These are phyloP conservation scores for Spatholobus suberectus DNA, from an alignment of 306 rosid species.

Conservation along the genomic window DNA sequence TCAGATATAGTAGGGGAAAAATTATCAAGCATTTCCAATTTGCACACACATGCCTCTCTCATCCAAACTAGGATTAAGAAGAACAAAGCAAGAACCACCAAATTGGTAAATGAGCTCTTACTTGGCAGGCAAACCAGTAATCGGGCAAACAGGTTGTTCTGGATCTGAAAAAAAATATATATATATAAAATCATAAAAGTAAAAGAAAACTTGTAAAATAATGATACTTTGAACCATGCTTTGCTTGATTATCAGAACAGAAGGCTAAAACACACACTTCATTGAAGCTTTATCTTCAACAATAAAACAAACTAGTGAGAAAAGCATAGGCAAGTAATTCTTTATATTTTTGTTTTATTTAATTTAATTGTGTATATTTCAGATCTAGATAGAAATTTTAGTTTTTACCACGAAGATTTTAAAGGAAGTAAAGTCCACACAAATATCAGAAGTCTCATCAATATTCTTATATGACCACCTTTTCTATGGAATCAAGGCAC, in stretches of 20 bases:
- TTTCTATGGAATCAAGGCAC: slow-evolving; percentile 3
- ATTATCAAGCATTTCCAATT: slow-evolving; percentile 27
- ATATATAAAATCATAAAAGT: slow-evolving; percentile 9
- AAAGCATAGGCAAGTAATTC: slow-evolving; percentile 1
- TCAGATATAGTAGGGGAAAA: background rate
- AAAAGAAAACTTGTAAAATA: slow-evolving; percentile 11
- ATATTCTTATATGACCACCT: background rate
- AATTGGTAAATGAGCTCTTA: slow-evolving; percentile 56
- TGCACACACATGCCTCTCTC: slow-evolving; percentile 22
- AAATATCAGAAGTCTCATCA: background rate
- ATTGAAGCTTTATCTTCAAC: background rate
- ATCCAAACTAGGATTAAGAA: slow-evolving; percentile 17
- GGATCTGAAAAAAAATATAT: slow-evolving; percentile 70
- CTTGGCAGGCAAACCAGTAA: slow-evolving; percentile 97
- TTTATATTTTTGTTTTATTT: background rate
- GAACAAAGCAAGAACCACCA: slow-evolving; percentile 28
- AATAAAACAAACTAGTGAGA: background rate
- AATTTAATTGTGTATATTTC: slow-evolving; percentile 10
- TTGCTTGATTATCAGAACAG: slow-evolving; percentile 29
- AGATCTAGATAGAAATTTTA: background rate
- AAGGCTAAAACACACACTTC: slow-evolving; percentile 4
- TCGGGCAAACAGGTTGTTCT: slow-evolving; percentile 75
- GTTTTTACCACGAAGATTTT: background rate
- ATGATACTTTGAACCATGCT: background rate
- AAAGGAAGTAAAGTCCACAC: background rate